Evolutionary conservation across 352 stramenopile species (phyloP), one percentile per base, ranked within the genome.

Genomic region (Lagenidium giganteum): DNA sequence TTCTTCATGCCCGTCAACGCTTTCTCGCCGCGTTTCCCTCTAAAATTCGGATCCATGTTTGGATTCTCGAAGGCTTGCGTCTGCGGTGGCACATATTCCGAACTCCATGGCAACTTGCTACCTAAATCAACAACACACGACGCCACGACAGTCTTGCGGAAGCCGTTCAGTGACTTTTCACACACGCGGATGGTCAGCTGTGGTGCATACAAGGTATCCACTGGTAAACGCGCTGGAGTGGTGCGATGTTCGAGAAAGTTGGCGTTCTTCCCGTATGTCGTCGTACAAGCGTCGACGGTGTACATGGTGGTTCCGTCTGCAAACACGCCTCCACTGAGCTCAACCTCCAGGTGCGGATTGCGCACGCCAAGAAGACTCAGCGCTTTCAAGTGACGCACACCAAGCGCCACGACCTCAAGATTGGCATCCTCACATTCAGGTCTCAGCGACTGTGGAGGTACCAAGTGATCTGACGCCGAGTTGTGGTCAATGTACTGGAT

Each of bases 241-340:
- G 75, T 55, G 8, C 87, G 57, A 8, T 61, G 56, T 20, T 91
- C 76, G 12, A 89, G 42, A n/a, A 89, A 73, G 18, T 88, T 91
- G 3, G 67, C 76, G 17, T 91, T 84, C 48, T 91, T 91, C 31
- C 60, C 70, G 22, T 55, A 70, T 3, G 41, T 37, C 4, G 51
- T 65, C 5, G 67, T 21, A 14, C 66, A 65, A 2, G n/a, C n/a
- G n/a, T n/a, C n/a, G n/a, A n/a, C n/a, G n/a, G n/a, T n/a, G n/a
- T n/a, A n/a, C n/a, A n/a, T n/a, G 24, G 51, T 34, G 3, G 61
- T 69, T 5, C 66, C 64, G 24, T 84, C 72, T 0, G 57, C 47
- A 32, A 86, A 85, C 7, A 64, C 51, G 0, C 51, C 74, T 0
- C 76, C 79, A 1, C 72, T 61, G 8, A 91, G 63, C 37, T 87